These are phyloP conservation scores for Skeletonema grethae DNA, from an alignment of 108 stramenopile species.

Conservation along the genomic window DNA sequence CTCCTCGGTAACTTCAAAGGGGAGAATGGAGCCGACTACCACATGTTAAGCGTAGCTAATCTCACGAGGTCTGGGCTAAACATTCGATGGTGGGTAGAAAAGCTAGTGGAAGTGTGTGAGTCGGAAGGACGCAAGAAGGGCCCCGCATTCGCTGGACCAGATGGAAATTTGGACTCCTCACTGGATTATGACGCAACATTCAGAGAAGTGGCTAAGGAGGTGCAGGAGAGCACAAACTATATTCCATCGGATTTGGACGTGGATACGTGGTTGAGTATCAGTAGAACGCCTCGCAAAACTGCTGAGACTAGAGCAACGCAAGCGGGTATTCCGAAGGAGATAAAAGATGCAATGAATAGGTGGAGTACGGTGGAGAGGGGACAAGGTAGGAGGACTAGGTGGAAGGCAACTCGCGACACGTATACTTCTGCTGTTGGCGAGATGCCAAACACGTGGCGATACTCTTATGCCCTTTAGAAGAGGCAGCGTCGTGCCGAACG, in stretches of 20 bases:
- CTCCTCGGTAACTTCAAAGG: conserved; percentile 33
- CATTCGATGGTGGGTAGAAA: conserved; percentile 26
- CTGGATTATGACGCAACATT: conserved; percentile 15
- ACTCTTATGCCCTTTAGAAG: conserved; percentile 18
- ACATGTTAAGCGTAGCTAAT: conserved; percentile 12
- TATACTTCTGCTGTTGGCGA: conserved; percentile 8
- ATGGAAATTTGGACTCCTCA: not conserved
- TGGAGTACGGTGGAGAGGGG: conserved; percentile 8
- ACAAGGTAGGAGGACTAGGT: conserved; percentile 3
- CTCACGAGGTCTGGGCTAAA: conserved; percentile 4
- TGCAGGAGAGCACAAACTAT: not conserved
- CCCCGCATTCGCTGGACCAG: conserved; percentile 14
- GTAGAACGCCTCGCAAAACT: conserved; percentile 9
- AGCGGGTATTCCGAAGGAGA: not conserved
- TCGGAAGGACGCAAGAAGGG: not conserved
- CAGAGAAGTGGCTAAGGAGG: not conserved
- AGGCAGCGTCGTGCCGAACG: not conserved
- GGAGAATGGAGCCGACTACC: conserved; percentile 6
- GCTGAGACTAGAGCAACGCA: not conserved
- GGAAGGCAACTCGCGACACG: not conserved
- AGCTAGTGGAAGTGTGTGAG: conserved; percentile 16
- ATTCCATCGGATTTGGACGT: conserved; percentile 4
- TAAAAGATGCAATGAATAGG: conserved; percentile 20
- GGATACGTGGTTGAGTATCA: not conserved
- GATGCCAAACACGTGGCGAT: conserved; percentile 21